Conservation (phyloP, 1,284 basidiomycete genomes). For the Ganoderma sp. region DNA sequence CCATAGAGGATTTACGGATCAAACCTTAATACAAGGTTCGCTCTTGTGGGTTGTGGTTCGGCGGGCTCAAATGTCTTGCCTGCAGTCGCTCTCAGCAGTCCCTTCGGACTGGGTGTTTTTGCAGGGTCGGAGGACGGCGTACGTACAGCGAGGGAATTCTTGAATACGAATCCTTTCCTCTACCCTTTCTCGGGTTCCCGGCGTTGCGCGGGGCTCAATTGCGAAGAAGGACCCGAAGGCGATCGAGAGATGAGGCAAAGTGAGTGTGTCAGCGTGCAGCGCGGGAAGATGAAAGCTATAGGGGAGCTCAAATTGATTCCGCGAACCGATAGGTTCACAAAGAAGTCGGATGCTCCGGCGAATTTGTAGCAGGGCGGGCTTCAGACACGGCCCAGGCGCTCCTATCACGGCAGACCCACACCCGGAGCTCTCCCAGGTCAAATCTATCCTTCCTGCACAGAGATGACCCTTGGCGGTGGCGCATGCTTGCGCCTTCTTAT, state of each 20-base stretch:
- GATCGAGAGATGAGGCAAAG: slow-evolving; percentile 17
- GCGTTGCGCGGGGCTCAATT: slow-evolving; percentile 9
- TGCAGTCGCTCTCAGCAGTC: background rate
- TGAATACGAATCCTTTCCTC: slow-evolving; percentile 1
- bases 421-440: slow-evolving; percentile 20
- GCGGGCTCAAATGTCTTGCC: background rate
- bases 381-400: slow-evolving; percentile 6
- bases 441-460: slow-evolving; percentile 27
- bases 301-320: slow-evolving; percentile 24
- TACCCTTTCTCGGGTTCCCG: slow-evolving; percentile 4
- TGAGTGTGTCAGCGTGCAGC: slow-evolving; percentile 25
- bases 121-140: background rate
- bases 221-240: slow-evolving; percentile 6
- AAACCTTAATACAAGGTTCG: slow-evolving; percentile 22
- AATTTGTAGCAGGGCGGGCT: slow-evolving; percentile 7
- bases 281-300: slow-evolving; percentile 23
- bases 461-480: background rate
- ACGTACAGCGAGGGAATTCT: background rate
- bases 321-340: slow-evolving; percentile 32
- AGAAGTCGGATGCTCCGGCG: slow-evolving; percentile 25
- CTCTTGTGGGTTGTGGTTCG: slow-evolving; percentile 1
- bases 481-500: slow-evolving; percentile 7
- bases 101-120: slow-evolving; percentile 3
- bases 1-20: slow-evolving; percentile 19
- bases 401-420: slow-evolving; percentile 21